phyloP scores from a whole-genome alignment of 139 green algal species.

The Helicosporidium sp. region DNA sequence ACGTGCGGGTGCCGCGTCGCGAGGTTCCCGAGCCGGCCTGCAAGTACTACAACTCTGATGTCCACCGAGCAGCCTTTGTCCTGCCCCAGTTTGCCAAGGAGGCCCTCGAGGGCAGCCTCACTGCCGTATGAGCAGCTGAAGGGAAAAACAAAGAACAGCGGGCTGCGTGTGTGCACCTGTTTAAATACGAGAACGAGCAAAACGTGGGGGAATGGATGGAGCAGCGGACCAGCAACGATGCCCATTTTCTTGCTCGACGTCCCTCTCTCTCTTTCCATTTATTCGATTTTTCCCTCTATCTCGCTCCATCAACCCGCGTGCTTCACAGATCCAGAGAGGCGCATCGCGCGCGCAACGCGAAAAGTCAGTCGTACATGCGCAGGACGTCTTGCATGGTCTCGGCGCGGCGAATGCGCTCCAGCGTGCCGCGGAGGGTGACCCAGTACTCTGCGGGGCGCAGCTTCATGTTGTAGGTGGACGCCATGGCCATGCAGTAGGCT shows the following conservation, averaged over 20 bases:
- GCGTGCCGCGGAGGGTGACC: constrained; percentile 42
- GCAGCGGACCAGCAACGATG: too few relatives aligned
- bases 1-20: constrained; percentile 29
- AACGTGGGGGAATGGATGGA: too few relatives aligned
- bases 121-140: neutral
- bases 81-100: constrained; percentile 72
- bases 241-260: too few relatives aligned
- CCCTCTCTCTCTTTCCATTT: too few relatives aligned
- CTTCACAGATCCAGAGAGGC: neutral
- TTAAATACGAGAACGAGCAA: too few relatives aligned
- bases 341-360: too few relatives aligned
- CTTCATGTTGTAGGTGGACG: constrained; percentile 93
- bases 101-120: constrained; percentile 31
- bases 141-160: neutral
- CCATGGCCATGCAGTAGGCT: constrained; percentile 95
- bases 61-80: constrained; percentile 77
- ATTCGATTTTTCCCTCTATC: too few relatives aligned
- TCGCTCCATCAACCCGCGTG: too few relatives aligned
- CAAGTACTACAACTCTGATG: constrained; percentile 73
- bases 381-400: constrained; percentile 79
- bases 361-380: constrained; percentile 51
- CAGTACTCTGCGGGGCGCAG: constrained; percentile 84
- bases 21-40: constrained; percentile 12
- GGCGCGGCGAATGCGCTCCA: constrained; percentile 55
- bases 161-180: too few relatives aligned